Percentiles rank a stretch among this genome's conserved stretches.
Evolutionary conservation across 192 early-diverging fungal species (phyloP).

Genomic region (Piromyces finnis): DNA sequence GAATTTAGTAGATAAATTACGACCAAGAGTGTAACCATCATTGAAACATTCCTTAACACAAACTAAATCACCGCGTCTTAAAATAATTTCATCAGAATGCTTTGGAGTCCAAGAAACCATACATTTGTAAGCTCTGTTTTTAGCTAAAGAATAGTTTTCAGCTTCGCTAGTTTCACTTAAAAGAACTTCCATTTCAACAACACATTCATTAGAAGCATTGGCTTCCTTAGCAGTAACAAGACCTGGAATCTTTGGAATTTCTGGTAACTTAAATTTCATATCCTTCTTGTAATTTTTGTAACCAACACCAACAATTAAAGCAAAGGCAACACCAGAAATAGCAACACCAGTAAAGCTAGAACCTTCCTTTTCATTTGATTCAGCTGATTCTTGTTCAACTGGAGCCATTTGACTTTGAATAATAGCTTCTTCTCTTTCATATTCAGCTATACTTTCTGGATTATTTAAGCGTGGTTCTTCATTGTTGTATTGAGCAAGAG

Average conservation of each 20-base stretch:
- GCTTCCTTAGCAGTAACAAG: neutral
- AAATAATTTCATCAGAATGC: neutral
- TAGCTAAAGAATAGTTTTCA: neutral
- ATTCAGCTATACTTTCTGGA: neutral
- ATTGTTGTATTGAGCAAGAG: neutral
- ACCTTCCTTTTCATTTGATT: neutral
- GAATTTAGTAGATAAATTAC: neutral
- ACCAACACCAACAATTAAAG: neutral
- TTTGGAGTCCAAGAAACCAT: neutral
- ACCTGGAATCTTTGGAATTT: neutral
- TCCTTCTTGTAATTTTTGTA: neutral
- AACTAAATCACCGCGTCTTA: neutral
- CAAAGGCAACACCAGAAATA: neutral
- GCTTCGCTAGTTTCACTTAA: neutral
- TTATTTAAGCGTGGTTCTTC: neutral
- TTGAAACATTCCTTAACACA: neutral
- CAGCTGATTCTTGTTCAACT: neutral
- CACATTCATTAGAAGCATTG: neutral
- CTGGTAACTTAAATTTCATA: neutral
- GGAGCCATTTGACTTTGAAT: neutral
- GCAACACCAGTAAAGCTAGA: neutral
- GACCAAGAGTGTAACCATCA: neutral
- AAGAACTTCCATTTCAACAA: neutral
- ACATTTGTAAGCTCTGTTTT: neutral
- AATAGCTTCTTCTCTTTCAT: neutral